Evolutionary conservation across 345 rosid species (phyloP).

Genomic region (Bruguiera sexangula): DNA sequence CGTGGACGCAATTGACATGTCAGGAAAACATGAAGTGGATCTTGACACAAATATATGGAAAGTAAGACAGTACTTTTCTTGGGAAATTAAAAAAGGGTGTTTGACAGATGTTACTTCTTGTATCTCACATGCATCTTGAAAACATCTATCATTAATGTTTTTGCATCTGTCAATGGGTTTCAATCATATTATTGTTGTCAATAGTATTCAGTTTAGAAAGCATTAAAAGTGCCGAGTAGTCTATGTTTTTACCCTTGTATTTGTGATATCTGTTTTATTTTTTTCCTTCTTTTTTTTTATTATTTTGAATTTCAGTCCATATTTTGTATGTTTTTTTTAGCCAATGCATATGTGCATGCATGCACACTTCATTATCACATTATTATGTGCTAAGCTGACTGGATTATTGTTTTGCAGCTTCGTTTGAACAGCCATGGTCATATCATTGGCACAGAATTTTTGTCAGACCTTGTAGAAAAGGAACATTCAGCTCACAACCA

Average conservation of each 20-base stretch:
- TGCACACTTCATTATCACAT: too few relatives aligned
- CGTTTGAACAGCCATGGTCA: constrained; percentile 81
- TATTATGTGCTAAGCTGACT: constrained; percentile 15
- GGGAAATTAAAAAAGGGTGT: neutral
- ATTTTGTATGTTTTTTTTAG: neutral
- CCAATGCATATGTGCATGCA: too few relatives aligned
- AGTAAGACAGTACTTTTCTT: constrained; percentile 36
- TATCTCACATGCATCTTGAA: neutral
- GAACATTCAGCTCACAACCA: constrained; percentile 65
- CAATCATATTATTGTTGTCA: too few relatives aligned
- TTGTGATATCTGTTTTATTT: too few relatives aligned
- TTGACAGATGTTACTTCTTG: neutral
- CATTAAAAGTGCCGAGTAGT: too few relatives aligned
- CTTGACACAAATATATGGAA: constrained; percentile 98
- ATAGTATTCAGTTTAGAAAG: too few relatives aligned
- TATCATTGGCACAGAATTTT: constrained; percentile 83
- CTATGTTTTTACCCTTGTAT: too few relatives aligned
- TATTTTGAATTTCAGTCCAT: neutral
- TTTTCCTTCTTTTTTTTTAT: neutral
- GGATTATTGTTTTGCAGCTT: constrained; percentile 60
- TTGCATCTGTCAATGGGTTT: too few relatives aligned
- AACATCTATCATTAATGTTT: too few relatives aligned
- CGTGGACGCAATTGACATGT: constrained; percentile 98
- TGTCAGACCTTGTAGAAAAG: constrained; percentile 93
- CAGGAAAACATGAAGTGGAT: constrained; percentile 99